Conservation (phyloP, 1,284 basidiomycete genomes). For the Dichomitus squalens region DNA sequence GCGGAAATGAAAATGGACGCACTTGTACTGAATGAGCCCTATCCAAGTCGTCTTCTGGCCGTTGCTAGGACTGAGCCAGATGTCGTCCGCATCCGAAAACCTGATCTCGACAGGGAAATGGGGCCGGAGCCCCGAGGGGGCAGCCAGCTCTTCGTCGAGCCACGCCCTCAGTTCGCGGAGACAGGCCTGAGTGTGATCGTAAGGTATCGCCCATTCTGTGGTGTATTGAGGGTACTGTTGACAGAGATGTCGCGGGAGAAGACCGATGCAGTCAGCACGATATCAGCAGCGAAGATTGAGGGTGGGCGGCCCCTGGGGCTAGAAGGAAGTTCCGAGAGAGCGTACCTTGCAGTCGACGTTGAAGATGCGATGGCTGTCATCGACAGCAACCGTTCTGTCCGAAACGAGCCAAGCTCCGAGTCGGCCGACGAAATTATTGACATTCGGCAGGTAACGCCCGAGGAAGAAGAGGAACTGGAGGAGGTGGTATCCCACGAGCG, state of each 20-base stretch:
- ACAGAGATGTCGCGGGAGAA: slow-evolving; percentile 10
- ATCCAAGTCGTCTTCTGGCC: slow-evolving; percentile 89
- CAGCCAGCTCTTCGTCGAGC: slow-evolving; percentile 69
- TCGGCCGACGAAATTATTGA: slow-evolving; percentile 58
- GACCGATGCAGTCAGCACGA: neutral
- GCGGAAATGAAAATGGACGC: slow-evolving; percentile 34
- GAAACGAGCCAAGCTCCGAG: slow-evolving; percentile 66
- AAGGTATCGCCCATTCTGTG: slow-evolving; percentile 92
- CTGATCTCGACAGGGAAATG: slow-evolving; percentile 96
- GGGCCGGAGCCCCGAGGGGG: slow-evolving; percentile 76
- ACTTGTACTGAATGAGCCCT: slow-evolving; percentile 96
- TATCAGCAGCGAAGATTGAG: neutral
- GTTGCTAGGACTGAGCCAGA: slow-evolving; percentile 90
- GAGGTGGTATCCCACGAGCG: slow-evolving; percentile 72
- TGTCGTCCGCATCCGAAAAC: slow-evolving; percentile 87
- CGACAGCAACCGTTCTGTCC: slow-evolving; percentile 53
- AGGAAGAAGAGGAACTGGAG: slow-evolving; percentile 81
- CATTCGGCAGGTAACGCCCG: slow-evolving; percentile 54
- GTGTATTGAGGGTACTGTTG: slow-evolving; percentile 84
- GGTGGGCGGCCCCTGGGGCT: slow-evolving; percentile 24
- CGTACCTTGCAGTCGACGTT: slow-evolving; percentile 80
- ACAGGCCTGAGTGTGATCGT: slow-evolving; percentile 62
- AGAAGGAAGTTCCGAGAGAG: slow-evolving; percentile 22
- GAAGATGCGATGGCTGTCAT: slow-evolving; percentile 80
- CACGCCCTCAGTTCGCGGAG: slow-evolving; percentile 77